These are phyloP conservation scores for Rauvolfia tetraphylla DNA, from an alignment of 257 asterid species.

Conservation along the genomic window DNA sequence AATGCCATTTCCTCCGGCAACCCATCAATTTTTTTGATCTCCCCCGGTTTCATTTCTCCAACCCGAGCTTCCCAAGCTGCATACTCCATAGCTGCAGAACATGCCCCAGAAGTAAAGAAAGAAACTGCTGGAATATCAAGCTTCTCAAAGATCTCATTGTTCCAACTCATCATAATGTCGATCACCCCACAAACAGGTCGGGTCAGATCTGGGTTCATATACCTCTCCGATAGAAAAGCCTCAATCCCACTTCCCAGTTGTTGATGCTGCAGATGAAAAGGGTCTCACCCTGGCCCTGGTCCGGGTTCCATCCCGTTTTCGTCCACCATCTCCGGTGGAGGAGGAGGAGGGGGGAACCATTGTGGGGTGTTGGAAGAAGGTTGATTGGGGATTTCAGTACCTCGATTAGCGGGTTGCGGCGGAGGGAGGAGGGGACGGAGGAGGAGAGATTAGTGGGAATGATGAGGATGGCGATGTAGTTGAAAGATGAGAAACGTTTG, in stretches of 20 bases:
- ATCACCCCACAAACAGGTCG: slow-evolving; percentile 52
- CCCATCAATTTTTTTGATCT: slow-evolving; percentile 35
- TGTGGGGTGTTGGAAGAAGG: slow-evolving; percentile 22
- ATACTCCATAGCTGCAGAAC: slow-evolving; percentile 55
- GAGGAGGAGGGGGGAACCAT: slow-evolving; percentile 3
- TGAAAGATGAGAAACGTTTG: slow-evolving; percentile 38
- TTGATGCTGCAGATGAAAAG: slow-evolving; percentile 20
- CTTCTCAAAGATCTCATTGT: slow-evolving; percentile 46
- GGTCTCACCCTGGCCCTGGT: slow-evolving; percentile 15
- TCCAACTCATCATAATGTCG: slow-evolving; percentile 79
- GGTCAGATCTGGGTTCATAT: slow-evolving; percentile 20
- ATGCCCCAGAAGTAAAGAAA: slow-evolving; percentile 65
- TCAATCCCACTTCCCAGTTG: slow-evolving; percentile 48
- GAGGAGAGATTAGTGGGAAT: slow-evolving; percentile 65
- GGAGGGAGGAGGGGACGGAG: slow-evolving; percentile 34
- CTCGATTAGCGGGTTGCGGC: slow-evolving; percentile 15
- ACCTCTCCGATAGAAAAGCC: slow-evolving; percentile 32
- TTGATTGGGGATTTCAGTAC: slow-evolving; percentile 28
- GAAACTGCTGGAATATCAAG: slow-evolving; percentile 40
- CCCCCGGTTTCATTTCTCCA: slow-evolving; percentile 37
- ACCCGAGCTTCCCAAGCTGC: slow-evolving; percentile 55
- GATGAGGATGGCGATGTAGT: slow-evolving; percentile 43
- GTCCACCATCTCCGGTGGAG: slow-evolving; percentile 1
- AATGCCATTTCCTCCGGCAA: slow-evolving; percentile 52
- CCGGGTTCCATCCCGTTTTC: slow-evolving; percentile 4